Conservation (phyloP, 2,329 filamentous ascomycete species). For the Colletotrichum brevisporum region DNA sequence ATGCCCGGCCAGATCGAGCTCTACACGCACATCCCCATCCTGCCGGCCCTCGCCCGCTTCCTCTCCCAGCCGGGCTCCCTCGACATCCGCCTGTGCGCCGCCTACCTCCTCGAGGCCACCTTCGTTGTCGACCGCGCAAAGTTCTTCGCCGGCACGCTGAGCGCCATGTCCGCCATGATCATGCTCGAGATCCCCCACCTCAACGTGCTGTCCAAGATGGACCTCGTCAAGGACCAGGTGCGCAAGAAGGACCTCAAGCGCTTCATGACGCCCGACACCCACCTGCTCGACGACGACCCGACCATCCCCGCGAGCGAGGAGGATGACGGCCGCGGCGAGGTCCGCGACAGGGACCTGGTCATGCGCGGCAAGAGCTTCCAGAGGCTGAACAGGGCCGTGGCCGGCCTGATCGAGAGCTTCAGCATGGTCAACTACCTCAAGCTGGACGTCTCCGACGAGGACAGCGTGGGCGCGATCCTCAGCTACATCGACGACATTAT, state of each 20-base stretch:
- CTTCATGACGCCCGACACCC: conserved; percentile 89
- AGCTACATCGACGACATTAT: conserved; percentile 96
- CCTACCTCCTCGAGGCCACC: conserved; percentile 94
- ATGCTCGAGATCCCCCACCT: conserved; percentile 98
- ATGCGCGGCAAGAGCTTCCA: conserved; percentile 89
- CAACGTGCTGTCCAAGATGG: conserved; percentile 98
- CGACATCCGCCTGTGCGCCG: conserved; percentile 92
- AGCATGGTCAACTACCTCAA: conserved; percentile 97
- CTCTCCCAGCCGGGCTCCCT: conserved; percentile 84
- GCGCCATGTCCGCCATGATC: conserved; percentile 98
- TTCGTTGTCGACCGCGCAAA: conserved; percentile 97
- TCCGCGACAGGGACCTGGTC: conserved; percentile 75
- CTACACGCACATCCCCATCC: conserved; percentile 95
- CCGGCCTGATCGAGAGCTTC: conserved; percentile 93
- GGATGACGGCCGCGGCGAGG: conserved; percentile 69
- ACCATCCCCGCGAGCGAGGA: conserved; percentile 51
- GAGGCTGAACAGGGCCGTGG: conserved; percentile 88
- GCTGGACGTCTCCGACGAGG: conserved; percentile 90
- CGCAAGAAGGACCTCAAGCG: conserved; percentile 89
- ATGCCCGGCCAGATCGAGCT: conserved; percentile 99
- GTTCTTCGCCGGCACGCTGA: conserved; percentile 95
- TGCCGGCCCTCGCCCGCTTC: conserved; percentile 87
- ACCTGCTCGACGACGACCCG: conserved; percentile 85
- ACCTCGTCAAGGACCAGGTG: conserved; percentile 91
- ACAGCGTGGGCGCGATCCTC: conserved; percentile 86